phyloP scores from a whole-genome alignment of 441 rosid genomes.

The Pelargonium myrrhifolium region DNA sequence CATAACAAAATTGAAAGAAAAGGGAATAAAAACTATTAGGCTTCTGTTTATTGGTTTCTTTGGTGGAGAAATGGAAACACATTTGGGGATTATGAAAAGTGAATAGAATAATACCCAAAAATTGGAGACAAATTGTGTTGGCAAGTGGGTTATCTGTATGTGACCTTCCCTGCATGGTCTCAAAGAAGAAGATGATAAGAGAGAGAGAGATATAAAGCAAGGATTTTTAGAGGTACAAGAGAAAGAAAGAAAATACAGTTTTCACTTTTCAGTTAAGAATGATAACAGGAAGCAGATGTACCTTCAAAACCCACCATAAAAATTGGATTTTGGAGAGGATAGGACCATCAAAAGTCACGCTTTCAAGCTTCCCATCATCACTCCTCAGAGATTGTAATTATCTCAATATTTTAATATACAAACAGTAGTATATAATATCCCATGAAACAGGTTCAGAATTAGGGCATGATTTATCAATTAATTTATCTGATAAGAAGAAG shows the following conservation, averaged over 20 bases:
- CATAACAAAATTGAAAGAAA: too few relatives aligned
- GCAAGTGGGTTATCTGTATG: not conserved
- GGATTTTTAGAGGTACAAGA: not conserved
- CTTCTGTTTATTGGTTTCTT: too few relatives aligned
- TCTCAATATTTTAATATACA: not conserved
- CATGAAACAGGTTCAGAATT: constrained; percentile 10
- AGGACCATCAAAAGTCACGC: constrained; percentile 28
- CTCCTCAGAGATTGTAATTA: not conserved
- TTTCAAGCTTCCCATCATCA: constrained; percentile 13
- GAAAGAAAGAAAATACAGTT: constrained; percentile 1
- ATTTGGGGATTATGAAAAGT: not conserved
- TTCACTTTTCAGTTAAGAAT: constrained; percentile 26
- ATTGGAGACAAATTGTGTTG: not conserved
- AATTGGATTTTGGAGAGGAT: not conserved
- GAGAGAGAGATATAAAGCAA: not conserved
- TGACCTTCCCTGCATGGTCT: not conserved
- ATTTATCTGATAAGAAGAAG: not conserved
- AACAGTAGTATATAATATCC: constrained; percentile 9
- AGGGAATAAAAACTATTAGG: too few relatives aligned
- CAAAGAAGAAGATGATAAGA: not conserved
- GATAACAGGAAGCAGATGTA: constrained; percentile 23
- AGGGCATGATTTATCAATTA: not conserved
- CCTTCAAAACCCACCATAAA: constrained; percentile 7
- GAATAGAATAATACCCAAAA: not conserved
- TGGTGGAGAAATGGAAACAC: too few relatives aligned